Evolutionary conservation across 2,329 filamentous ascomycete species (phyloP).

Genomic region (Penicillium sp.): DNA sequence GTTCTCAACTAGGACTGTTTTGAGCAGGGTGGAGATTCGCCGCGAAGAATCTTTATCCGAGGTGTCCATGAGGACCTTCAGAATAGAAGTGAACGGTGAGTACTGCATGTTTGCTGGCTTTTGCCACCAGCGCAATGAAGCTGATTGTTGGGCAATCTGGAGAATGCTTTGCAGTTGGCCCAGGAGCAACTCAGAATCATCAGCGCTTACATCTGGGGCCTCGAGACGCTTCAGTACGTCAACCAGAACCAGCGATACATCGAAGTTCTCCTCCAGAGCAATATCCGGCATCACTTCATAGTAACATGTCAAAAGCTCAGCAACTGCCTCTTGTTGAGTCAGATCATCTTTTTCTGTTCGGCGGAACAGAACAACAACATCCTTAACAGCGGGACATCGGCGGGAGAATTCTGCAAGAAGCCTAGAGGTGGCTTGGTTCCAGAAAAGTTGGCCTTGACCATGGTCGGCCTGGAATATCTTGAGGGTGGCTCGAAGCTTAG

Average conservation of each 20-base stretch:
- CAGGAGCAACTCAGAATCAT: conserved; percentile 59
- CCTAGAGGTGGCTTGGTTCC: conserved; percentile 68
- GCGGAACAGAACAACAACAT: conserved; percentile 74
- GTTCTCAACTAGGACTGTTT: conserved; percentile 38
- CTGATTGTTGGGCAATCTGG: conserved; percentile 75
- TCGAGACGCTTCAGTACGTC: conserved; percentile 66
- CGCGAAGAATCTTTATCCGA: conserved; percentile 33
- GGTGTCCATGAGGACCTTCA: conserved; percentile 39
- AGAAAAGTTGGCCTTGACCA: conserved; percentile 53
- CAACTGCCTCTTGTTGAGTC: conserved; percentile 76
- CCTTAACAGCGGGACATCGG: conserved; percentile 78
- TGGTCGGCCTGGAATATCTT: conserved; percentile 59
- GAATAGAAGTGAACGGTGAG: conserved; percentile 43
- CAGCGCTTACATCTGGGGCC: conserved; percentile 43
- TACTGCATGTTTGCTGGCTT: conserved; percentile 54
- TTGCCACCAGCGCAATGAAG: conserved; percentile 88
- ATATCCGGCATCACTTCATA: conserved; percentile 79
- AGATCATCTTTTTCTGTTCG: conserved; percentile 67
- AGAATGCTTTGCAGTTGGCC: conserved; percentile 82
- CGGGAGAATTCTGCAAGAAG: conserved; percentile 74
- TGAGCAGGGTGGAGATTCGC: conserved; percentile 37
- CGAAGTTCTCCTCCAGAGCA: conserved; percentile 81
- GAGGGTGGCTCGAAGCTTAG: conserved; percentile 70
- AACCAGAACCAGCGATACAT: conserved; percentile 76
- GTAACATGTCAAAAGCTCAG: conserved; percentile 78